Evolutionary conservation across 73 alveolate genomes (phyloP), one percentile per base, ranked within the genome.

Genomic region (Blepharisma stoltei): DNA sequence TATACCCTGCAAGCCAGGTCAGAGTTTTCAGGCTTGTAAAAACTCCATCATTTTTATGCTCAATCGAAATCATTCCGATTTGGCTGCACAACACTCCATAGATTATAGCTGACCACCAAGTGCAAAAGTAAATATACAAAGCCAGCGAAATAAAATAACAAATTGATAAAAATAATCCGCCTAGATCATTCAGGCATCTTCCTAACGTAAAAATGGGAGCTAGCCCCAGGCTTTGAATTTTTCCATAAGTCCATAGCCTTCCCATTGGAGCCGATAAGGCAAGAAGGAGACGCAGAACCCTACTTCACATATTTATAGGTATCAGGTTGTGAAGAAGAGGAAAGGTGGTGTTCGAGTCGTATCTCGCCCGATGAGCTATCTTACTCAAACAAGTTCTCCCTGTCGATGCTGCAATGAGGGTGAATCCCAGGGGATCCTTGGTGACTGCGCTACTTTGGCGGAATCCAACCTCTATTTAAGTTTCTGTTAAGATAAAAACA

Each of bases 31-130:
- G 44, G 55, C 52, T 67, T 8, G 80, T 46, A 43, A 60, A 78
- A 8, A 78, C 85, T 76, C 27, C 68, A 47, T 78, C 80, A 45
- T 78, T 78, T 65, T 78, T 78, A 43, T 78, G 80, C 55, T 78
- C 80, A 78, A 78, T 78, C n/a, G 66, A 60, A 47, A 60, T 78
- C 7, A 78, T 73, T 55, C 85, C 85, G 4, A 78, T 47, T 43
- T 78, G 71, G 0, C 67, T 50, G 21, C 78, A 78, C n/a, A 53
- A 23, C 6, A 78, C 47, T 6, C 75, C 85, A 65, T 52, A 52
- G 23, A 52, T 52, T 52, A 52, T n/a, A n/a, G 67, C 67, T 14
- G 67, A 14, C 23, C 67, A 52, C 67, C 67, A 52, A n/a, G 67
- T 52, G 23, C 67, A 52, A 52, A 52, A 52, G 18, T 20, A 52